These are phyloP conservation scores for Rhododendron henanense DNA, from an alignment of 148 eudicot genomes.

Conservation along the genomic window DNA sequence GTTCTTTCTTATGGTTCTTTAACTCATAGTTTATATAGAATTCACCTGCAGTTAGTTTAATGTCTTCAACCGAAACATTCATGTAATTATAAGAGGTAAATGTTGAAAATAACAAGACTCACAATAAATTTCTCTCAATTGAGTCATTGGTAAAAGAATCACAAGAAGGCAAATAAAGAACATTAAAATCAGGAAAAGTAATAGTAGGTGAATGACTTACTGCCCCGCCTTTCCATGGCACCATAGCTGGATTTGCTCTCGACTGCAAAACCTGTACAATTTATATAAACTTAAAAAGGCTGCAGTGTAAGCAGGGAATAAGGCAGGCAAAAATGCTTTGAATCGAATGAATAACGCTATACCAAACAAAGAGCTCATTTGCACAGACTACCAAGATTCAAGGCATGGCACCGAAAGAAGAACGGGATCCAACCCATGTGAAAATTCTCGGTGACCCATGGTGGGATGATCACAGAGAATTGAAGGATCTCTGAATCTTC, in stretches of 20 bases:
- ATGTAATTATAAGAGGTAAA: neutral
- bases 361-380: neutral
- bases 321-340: neutral
- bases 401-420: neutral
- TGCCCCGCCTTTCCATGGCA: slow-evolving; percentile 96
- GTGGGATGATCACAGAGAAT: neutral
- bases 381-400: neutral
- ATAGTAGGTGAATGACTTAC: slow-evolving; percentile 45
- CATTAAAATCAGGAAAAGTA: neutral
- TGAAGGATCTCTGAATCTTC: neutral
- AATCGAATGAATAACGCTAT: neutral
- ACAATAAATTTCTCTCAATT: neutral
- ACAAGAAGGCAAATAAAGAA: neutral
- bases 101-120: neutral
- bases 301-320: neutral
- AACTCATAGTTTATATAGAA: neutral
- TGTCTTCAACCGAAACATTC: neutral
- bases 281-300: slow-evolving; percentile 6
- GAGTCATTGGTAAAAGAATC: neutral
- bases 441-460: neutral
- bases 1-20: neutral
- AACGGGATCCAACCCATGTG: neutral
- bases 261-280: slow-evolving; percentile 71
- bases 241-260: slow-evolving; percentile 61
- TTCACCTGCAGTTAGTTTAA: neutral